phyloP scores from a whole-genome alignment of 1,284 basidiomycete genomes.

The Trametes polyzona region DNA sequence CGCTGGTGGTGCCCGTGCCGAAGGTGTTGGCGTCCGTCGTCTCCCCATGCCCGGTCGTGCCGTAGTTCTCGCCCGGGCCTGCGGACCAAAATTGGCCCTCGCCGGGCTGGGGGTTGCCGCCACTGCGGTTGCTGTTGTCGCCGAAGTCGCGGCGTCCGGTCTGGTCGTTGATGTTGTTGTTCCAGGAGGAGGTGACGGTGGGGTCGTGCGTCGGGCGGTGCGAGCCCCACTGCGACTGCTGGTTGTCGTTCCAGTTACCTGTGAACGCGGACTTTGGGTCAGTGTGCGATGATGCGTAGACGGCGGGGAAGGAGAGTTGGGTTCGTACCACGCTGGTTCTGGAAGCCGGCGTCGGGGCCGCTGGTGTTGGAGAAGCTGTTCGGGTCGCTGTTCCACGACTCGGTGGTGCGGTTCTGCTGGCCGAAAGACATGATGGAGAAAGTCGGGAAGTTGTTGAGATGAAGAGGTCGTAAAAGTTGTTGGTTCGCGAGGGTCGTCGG shows the following conservation, averaged over 20 bases:
- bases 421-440: slow-evolving; percentile 27
- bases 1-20: slow-evolving; percentile 29
- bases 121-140: background rate
- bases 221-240: background rate
- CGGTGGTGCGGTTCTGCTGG: slow-evolving; percentile 19
- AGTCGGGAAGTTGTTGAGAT: background rate
- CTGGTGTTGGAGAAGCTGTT: slow-evolving; percentile 25
- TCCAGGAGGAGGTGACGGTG: slow-evolving; percentile 16
- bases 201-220: slow-evolving; percentile 17
- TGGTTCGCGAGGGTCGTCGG: background rate
- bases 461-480: background rate
- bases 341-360: slow-evolving; percentile 16
- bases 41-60: slow-evolving; percentile 26
- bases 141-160: slow-evolving; percentile 3
- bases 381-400: slow-evolving; percentile 28
- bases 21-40: slow-evolving; percentile 26
- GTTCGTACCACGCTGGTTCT: slow-evolving; percentile 8
- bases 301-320: background rate
- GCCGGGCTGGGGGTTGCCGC: slow-evolving; percentile 1
- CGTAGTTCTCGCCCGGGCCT: slow-evolving; percentile 21
- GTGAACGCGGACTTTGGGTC: background rate
- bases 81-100: slow-evolving; percentile 17
- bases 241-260: background rate
- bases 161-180: background rate
- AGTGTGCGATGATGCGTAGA: background rate